Conservation (phyloP, 495 filamentous ascomycete genomes). For the Aspergillus bridgeri region DNA sequence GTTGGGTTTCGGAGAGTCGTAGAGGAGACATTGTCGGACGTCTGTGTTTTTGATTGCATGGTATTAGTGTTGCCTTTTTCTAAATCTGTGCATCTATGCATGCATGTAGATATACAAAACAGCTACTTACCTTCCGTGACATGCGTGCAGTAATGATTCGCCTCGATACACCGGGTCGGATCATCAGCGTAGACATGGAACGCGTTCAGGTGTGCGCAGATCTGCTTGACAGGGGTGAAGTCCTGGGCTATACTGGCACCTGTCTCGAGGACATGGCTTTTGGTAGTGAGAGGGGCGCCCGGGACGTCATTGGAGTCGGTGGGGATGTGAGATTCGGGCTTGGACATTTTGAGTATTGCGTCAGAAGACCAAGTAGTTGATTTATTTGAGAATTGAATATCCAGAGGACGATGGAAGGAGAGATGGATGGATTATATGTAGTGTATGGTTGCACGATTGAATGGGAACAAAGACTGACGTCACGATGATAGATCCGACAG, state of each 20-base stretch:
- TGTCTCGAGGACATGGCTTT: constrained; percentile 61
- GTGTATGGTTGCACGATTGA: too few relatives aligned
- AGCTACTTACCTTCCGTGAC: constrained; percentile 60
- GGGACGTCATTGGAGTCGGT: constrained; percentile 34
- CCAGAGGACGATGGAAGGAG: too few relatives aligned
- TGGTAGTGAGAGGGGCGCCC: constrained; percentile 51
- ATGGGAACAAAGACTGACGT: constrained; percentile 13
- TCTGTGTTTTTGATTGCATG: constrained; percentile 32
- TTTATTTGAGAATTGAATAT: too few relatives aligned
- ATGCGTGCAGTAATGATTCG: constrained; percentile 85
- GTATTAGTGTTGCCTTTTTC: constrained; percentile 1
- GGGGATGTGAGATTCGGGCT: background rate
- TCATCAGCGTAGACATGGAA: constrained; percentile 79
- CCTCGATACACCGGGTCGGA: constrained; percentile 63
- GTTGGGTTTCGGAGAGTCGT: constrained; percentile 62
- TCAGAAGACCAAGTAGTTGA: background rate
- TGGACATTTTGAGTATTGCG: background rate
- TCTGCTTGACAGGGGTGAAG: constrained; percentile 68
- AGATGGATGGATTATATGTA: too few relatives aligned
- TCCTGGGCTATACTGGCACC: constrained; percentile 61
- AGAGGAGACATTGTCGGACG: constrained; percentile 80
- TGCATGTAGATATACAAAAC: background rate
- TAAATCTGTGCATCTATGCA: background rate
- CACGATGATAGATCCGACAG: constrained; percentile 16
- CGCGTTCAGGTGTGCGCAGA: constrained; percentile 84